Evolutionary conservation across 805 yeast species (phyloP).

Genomic region (Candida khao-thaluensis): DNA sequence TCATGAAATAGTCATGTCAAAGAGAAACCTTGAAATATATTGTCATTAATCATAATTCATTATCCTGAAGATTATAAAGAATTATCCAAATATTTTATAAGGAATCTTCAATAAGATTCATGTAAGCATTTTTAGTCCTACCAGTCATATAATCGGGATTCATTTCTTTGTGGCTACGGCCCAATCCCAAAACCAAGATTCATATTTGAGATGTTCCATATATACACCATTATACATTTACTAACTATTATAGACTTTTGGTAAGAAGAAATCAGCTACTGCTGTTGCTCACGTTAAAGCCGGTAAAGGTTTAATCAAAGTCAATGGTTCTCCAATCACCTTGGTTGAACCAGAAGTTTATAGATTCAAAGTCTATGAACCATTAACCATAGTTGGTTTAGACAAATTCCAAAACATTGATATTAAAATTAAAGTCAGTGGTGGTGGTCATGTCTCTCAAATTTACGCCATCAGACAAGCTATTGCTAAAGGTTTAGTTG

Average conservation of each 20-base stretch:
- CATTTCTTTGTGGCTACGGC: too few species aligned
- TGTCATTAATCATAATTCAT: too few species aligned
- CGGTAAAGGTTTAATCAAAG: slow-evolving; percentile 99
- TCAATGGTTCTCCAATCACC: slow-evolving; percentile 99
- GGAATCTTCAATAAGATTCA: too few species aligned
- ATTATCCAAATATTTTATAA: too few species aligned
- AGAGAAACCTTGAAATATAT: too few species aligned
- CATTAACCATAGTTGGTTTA: slow-evolving; percentile 95
- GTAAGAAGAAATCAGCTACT: slow-evolving; percentile 99
- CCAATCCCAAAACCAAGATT: too few species aligned
- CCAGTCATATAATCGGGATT: too few species aligned
- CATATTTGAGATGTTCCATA: too few species aligned
- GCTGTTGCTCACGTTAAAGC: slow-evolving; percentile 99
- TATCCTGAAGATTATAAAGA: too few species aligned
- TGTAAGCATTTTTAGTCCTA: too few species aligned
- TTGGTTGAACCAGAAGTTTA: slow-evolving; percentile 98
- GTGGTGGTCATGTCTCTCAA: slow-evolving; percentile 99
- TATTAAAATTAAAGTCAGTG: slow-evolving; percentile 98
- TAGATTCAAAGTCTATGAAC: slow-evolving; percentile 99
- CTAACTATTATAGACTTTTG: slow-evolving; percentile 76
- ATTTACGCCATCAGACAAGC: slow-evolving; percentile 99
- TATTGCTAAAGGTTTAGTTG: slow-evolving; percentile 98
- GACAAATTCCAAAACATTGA: slow-evolving; percentile 98
- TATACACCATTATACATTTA: too few species aligned
- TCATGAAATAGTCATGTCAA: too few species aligned